phyloP scores from a whole-genome alignment of 2,329 filamentous ascomycete genomes.

The Diaporthe ampelina region DNA sequence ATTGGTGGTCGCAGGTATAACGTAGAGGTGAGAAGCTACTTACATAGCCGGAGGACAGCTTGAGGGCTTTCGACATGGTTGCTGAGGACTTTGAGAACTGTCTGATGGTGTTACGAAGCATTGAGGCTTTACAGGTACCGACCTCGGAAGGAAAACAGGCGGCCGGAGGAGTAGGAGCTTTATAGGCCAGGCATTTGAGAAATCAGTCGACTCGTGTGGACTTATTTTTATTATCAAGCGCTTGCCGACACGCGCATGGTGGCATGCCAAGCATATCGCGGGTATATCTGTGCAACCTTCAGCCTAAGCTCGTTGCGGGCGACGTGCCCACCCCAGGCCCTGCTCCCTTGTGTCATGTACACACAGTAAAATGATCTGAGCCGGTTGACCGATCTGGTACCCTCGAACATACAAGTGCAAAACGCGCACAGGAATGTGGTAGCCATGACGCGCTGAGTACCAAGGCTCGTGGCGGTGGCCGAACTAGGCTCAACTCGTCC shows the following conservation, averaged over 20 bases:
- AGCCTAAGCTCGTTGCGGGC: constrained; percentile 4
- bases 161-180: not conserved
- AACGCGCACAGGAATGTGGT: constrained; percentile 2
- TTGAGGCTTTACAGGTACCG: constrained; percentile 20
- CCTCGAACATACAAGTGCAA: not conserved
- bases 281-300: constrained; percentile 15
- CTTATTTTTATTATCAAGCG: constrained; percentile 17
- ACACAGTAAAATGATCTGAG: not conserved
- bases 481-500: constrained; percentile 2
- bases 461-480: constrained; percentile 8
- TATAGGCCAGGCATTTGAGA: not conserved
- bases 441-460: constrained; percentile 33
- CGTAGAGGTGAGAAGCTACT: constrained; percentile 26
- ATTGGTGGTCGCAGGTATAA: not conserved
- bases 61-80: constrained; percentile 43
- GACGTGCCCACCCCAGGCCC: not conserved
- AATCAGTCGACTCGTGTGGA: constrained; percentile 25
- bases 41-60: constrained; percentile 55
- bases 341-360: not conserved
- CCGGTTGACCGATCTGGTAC: not conserved
- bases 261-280: constrained; percentile 22
- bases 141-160: not conserved
- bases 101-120: constrained; percentile 36
- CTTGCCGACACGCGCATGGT: constrained; percentile 7
- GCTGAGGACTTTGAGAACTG: constrained; percentile 35